These are phyloP conservation scores for Nakazawaea pomicola DNA, from an alignment of 805 yeast species.

Conservation along the genomic window DNA sequence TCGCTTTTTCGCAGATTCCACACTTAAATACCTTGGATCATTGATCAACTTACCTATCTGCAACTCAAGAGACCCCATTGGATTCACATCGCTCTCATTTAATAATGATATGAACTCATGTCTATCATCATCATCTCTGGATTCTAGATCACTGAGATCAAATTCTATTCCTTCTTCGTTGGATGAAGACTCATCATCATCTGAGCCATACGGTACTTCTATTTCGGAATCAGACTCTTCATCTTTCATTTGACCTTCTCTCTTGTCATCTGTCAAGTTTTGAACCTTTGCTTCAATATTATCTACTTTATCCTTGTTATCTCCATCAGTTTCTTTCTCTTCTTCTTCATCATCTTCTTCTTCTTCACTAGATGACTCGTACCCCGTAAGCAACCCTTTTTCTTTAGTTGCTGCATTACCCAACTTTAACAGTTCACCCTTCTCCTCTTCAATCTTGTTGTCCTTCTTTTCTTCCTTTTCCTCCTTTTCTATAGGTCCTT, in stretches of 20 bases:
- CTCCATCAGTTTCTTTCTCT: conserved; percentile 13
- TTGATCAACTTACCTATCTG: conserved; percentile 35
- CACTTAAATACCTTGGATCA: conserved; percentile 35
- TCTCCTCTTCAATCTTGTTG: not conserved
- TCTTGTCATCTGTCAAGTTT: not conserved
- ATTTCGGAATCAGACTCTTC: conserved; percentile 12
- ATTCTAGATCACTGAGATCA: conserved; percentile 15
- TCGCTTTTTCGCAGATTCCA: conserved; percentile 31
- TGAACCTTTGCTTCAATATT: not conserved
- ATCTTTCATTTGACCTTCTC: conserved; percentile 13
- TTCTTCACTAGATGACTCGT: conserved; percentile 3
- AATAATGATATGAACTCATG: conserved; percentile 31
- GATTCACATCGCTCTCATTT: conserved; percentile 29
- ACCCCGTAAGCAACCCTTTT: not conserved
- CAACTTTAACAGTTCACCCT: too few species aligned
- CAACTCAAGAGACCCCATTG: conserved; percentile 42
- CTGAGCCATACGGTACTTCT: conserved; percentile 11
- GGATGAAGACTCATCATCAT: conserved; percentile 1
- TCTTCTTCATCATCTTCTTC: conserved; percentile 13
- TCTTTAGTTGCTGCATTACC: too few species aligned
- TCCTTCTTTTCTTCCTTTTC: too few species aligned
- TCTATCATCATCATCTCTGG: conserved; percentile 17
- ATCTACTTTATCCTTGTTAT: conserved; percentile 10
- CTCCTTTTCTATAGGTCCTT: too few species aligned
- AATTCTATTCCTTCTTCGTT: conserved; percentile 6